Evolutionary conservation across 2,329 filamentous ascomycete genomes (phyloP), one percentile per base, ranked within the genome.

Genomic region (Huntiella moniliformis): DNA sequence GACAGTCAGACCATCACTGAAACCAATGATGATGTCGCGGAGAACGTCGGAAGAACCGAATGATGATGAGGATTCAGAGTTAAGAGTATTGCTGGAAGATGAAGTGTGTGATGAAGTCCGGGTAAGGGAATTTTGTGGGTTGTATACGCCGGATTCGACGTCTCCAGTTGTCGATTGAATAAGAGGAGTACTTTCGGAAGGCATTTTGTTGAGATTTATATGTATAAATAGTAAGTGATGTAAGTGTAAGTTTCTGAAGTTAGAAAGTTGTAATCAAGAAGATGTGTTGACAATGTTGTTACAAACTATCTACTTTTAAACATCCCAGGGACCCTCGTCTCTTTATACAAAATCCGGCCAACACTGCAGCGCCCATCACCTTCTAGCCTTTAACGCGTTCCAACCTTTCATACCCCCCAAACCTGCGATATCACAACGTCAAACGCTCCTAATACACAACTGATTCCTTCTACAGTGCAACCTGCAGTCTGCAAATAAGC

Each of bases 1-100:
- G 0, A 87, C 82, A 0, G 82, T 87, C 53, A 87, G 67, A 12
- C 82, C 82, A 56, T 87, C 82, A 0, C 81, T 78, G 53, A 86
- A 76, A 45, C 82, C 82, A 53, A 87, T 78, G 50, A 82, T 84
- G 51, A 77, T 68, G 58, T 83, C 77, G 39, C 71, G 67, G 12
- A 78, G 60, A 44, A 74, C 55, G 47, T 64, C 61, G 50, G 59
- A 60, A 53, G 67, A 57, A 54, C 62, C 59, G 44, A 58, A 53
- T 49, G 58, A 54, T 8, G 58, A 53, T 49, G 58, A 53, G 10
- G 49, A 44, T 44, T 54, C 52, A 43, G 42, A 5, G 43, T 53
- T 37, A 17, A 50, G 35, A 43, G 42, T 51, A 33, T 28, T 51
- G 42, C 43, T 47, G 10, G 55, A 56, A 16, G 22, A 54, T 46